Conservation (phyloP, 805 yeast genomes). For the Kregervanrija fluxuum region DNA sequence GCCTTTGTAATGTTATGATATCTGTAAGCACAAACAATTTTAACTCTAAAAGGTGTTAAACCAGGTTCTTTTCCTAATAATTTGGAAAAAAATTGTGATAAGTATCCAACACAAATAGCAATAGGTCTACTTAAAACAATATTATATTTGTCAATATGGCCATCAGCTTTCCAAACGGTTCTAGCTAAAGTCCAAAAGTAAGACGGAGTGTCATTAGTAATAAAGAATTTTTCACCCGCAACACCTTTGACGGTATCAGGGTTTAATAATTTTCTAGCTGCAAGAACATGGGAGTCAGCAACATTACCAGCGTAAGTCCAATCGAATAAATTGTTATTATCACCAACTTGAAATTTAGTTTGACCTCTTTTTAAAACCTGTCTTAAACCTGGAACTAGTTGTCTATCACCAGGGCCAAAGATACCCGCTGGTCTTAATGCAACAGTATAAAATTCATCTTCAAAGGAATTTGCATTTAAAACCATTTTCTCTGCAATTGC, state of each 20-base stretch:
- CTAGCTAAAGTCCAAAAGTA: constrained; percentile 97
- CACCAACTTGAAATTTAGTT: constrained; percentile 89
- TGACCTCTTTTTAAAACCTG: constrained; percentile 78
- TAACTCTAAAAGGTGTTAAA: constrained; percentile 92
- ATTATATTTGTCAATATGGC: constrained; percentile 63
- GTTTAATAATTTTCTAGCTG: constrained; percentile 67
- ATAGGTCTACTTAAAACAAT: constrained; percentile 64
- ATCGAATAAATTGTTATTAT: constrained; percentile 87
- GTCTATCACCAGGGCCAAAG: constrained; percentile 98
- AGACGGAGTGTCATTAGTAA: constrained; percentile 91
- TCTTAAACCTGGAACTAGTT: constrained; percentile 87
- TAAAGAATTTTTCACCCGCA: constrained; percentile 82
- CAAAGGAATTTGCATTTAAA: constrained; percentile 58
- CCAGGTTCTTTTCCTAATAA: constrained; percentile 80
- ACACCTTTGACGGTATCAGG: constrained; percentile 36
- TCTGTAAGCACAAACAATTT: constrained; percentile 85
- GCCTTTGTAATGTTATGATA: constrained; percentile 92
- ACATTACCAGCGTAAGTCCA: constrained; percentile 99
- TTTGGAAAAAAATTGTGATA: constrained; percentile 68
- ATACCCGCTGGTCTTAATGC: constrained; percentile 97
- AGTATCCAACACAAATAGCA: constrained; percentile 77
- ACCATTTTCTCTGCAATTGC: constrained; percentile 85
- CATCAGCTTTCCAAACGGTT: constrained; percentile 96
- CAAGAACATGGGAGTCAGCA: constrained; percentile 92
- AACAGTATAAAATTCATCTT: constrained; percentile 57